Evolutionary conservation across 805 yeast genomes (phyloP), one percentile per base, ranked within the genome.

Genomic region (Saturnispora diversa): DNA sequence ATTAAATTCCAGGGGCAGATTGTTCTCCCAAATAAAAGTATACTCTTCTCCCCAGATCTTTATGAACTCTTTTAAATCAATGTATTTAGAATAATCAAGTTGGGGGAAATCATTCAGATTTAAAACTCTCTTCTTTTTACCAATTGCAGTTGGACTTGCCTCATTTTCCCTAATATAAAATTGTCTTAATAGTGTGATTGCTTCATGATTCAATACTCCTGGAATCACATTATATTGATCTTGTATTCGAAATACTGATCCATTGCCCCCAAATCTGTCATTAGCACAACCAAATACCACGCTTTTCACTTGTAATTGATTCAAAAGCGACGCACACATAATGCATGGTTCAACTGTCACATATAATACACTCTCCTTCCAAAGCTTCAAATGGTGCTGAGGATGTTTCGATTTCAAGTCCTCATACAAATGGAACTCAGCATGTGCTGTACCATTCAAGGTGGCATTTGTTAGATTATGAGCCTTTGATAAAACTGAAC

Each of bases 291-390:
- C 97, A 53, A 85, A 92, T 34, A 78, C 77, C 1, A 90, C 95
- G 30, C 67, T 65, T 23, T 74, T 61, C 9, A 92, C 75, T 2
- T 82, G 80, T 34, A 88, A 58, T 51, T 92, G 98, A 44, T 88
- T 70, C 30, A 92, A 62, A 2, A 95, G 87, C 30, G 92, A 77
- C 0, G 96, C 97, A 64, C 98, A 92, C 98, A 92, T 92, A 6
- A 92, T 82, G 56, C 98, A 92, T 0, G 98, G 98, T 60, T 92
- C 98, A 0, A 92, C 97, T 0, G 97, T 87, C 20, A 92, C 98
- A 58, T 87, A 90, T 6, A 92, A 66, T 23, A 75, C 77, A 3
- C 84, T 67, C 20, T 78, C 72, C 28, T 59, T 52, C 51, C 85
- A 75, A 8, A 74, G 56, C 1, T 55, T 46, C 19, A 52, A 47